Evolutionary conservation across 2,329 filamentous ascomycete species (phyloP).

Genomic region (Sporothrix luriei): DNA sequence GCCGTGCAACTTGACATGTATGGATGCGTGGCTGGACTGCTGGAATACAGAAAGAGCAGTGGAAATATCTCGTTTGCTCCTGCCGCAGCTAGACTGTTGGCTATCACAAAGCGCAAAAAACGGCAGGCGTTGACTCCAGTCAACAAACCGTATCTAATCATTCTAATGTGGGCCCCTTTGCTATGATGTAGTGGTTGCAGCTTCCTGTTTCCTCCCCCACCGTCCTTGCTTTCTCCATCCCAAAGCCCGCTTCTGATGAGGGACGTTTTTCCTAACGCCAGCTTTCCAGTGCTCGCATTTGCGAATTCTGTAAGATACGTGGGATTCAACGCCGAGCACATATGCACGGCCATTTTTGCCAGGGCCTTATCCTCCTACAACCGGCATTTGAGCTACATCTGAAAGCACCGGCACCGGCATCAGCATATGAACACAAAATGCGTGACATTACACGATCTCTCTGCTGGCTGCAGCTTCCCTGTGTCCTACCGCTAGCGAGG

Average conservation of each 20-base stretch:
- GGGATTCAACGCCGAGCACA: background rate
- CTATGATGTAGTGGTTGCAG: background rate
- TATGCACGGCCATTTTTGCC: constrained; percentile 14
- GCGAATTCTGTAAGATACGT: background rate
- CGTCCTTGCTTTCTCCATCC: constrained; percentile 1
- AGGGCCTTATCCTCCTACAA: background rate
- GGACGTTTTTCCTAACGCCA: background rate
- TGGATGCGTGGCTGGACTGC: background rate
- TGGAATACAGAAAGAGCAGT: background rate
- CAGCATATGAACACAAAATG: constrained; percentile 9
- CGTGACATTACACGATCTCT: constrained; percentile 12
- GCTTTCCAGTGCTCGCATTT: background rate
- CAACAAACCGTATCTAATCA: background rate
- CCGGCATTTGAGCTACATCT: background rate
- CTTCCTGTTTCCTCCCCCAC: constrained; percentile 7
- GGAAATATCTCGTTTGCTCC: background rate
- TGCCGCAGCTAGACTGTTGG: background rate
- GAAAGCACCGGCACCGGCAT: constrained; percentile 13
- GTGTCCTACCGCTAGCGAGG: background rate
- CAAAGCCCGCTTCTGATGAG: background rate
- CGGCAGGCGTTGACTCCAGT: background rate
- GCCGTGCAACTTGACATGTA: constrained; percentile 3
- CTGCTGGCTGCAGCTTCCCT: constrained; percentile 11
- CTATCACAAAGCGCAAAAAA: background rate
- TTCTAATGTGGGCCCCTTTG: background rate